These are phyloP conservation scores for Cryoendolithus antarcticus DNA, from an alignment of 2,329 filamentous ascomycete species.

Conservation along the genomic window DNA sequence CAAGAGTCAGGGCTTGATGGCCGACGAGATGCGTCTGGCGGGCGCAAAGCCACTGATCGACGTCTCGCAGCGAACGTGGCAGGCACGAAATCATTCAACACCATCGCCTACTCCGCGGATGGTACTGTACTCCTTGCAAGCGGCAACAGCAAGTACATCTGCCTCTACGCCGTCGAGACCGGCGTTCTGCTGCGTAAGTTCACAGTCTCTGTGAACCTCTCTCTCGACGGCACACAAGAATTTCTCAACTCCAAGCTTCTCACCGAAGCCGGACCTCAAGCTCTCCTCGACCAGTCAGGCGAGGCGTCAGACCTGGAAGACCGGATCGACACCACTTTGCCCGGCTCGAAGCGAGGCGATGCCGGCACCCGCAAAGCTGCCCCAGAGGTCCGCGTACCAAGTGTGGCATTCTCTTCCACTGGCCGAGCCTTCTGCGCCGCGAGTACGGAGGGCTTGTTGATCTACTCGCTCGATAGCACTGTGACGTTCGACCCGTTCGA, in stretches of 20 bases:
- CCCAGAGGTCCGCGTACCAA: slow-evolving; percentile 73
- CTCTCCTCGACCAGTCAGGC: slow-evolving; percentile 71
- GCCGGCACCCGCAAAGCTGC: slow-evolving; percentile 63
- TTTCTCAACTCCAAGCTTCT: slow-evolving; percentile 87
- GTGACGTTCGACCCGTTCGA: slow-evolving; percentile 93
- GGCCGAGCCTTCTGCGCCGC: slow-evolving; percentile 88
- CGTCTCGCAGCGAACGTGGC: slow-evolving; percentile 82
- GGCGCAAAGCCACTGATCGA: slow-evolving; percentile 76
- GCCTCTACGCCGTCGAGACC: slow-evolving; percentile 86
- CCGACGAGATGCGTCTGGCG: slow-evolving; percentile 82
- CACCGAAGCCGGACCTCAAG: slow-evolving; percentile 77
- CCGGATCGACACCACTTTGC: slow-evolving; percentile 64
- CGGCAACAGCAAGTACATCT: slow-evolving; percentile 98
- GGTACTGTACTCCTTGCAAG: slow-evolving; percentile 80
- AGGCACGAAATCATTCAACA: slow-evolving; percentile 80
- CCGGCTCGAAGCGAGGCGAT: slow-evolving; percentile 79
- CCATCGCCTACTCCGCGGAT: slow-evolving; percentile 82
- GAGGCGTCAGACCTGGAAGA: slow-evolving; percentile 85
- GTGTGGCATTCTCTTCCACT: slow-evolving; percentile 77
- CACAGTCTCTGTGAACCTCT: slow-evolving; percentile 91
- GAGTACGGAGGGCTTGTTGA: slow-evolving; percentile 82
- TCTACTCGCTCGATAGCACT: slow-evolving; percentile 79
- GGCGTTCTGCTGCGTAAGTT: slow-evolving; percentile 89
- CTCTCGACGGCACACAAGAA: slow-evolving; percentile 88
- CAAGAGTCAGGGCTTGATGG: slow-evolving; percentile 82